A percentile compares a stretch with the other conserved stretches of the same genome.
Evolutionary conservation across 352 stramenopile genomes (phyloP).

Genomic region (Globisporangium parvum): DNA sequence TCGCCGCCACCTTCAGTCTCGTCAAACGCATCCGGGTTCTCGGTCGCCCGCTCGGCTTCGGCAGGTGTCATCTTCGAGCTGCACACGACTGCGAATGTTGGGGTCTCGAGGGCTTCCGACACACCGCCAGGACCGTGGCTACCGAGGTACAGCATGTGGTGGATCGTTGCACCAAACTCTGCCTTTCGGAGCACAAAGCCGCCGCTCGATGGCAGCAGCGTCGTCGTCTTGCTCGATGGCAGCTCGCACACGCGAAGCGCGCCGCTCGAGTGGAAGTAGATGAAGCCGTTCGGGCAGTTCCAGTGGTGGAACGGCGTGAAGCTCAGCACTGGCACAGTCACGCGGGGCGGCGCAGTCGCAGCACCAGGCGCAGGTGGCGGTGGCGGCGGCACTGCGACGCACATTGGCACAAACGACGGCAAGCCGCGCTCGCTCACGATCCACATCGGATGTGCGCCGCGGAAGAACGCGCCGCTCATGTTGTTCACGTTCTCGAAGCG

Average conservation of each 20-base stretch:
- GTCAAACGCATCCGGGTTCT: slow-evolving; percentile 53
- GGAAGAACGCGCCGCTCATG: slow-evolving; percentile 83
- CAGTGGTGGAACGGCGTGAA: slow-evolving; percentile 86
- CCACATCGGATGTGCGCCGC: slow-evolving; percentile 81
- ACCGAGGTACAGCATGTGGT: slow-evolving; percentile 77
- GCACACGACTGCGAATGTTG: slow-evolving; percentile 78
- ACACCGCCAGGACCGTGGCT: slow-evolving; percentile 72
- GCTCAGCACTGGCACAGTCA: slow-evolving; percentile 78
- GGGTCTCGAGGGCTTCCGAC: slow-evolving; percentile 64
- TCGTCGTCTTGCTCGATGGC: slow-evolving; percentile 66
- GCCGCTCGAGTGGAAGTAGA: slow-evolving; percentile 83
- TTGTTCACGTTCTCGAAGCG: slow-evolving; percentile 80
- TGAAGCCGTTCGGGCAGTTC: slow-evolving; percentile 86
- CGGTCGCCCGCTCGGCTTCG: slow-evolving; percentile 54
- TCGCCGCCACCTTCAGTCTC: slow-evolving; percentile 31
- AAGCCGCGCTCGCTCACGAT: slow-evolving; percentile 63
- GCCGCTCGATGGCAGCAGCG: slow-evolving; percentile 56
- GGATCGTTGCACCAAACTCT: slow-evolving; percentile 64
- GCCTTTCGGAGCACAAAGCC: slow-evolving; percentile 81
- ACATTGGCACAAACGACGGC: slow-evolving; percentile 71
- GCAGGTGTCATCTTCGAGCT: slow-evolving; percentile 44
- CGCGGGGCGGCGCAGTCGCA: slow-evolving; percentile 24
- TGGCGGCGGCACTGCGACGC: slow-evolving; percentile 30
- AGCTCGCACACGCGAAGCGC: slow-evolving; percentile 77
- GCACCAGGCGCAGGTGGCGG: slow-evolving; percentile 11